These are phyloP conservation scores for Escovopsis sp. DNA, from an alignment of 2,329 filamentous ascomycete genomes.

Conservation along the genomic window DNA sequence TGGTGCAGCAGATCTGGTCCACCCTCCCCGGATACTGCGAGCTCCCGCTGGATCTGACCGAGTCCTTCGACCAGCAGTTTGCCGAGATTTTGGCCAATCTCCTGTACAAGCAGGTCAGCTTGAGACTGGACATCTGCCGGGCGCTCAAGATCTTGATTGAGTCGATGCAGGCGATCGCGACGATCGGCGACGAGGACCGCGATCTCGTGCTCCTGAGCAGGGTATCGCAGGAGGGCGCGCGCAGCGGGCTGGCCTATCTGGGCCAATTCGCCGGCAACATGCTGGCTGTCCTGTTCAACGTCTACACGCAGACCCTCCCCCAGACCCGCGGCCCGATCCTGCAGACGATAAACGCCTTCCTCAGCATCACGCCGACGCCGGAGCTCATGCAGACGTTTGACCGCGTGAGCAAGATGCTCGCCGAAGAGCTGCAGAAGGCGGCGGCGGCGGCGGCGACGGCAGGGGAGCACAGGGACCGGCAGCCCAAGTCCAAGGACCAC, in stretches of 20 bases:
- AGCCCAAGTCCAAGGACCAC: conserved; percentile 44
- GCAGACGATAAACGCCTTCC: conserved; percentile 84
- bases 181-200: conserved; percentile 52
- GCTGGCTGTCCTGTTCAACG: conserved; percentile 94
- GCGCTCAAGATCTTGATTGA: conserved; percentile 78
- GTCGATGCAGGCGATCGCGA: conserved; percentile 70
- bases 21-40: conserved; percentile 90
- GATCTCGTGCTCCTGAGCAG: conserved; percentile 64
- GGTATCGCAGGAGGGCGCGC: conserved; percentile 58
- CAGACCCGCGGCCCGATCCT: conserved; percentile 83
- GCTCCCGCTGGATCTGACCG: conserved; percentile 61
- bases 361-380: conserved; percentile 66
- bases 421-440: conserved; percentile 45
- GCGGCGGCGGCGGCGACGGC: conserved; percentile 23
- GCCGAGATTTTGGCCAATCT: conserved; percentile 85
- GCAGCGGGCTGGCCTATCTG: conserved; percentile 70
- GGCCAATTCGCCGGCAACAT: conserved; percentile 71
- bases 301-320: conserved; percentile 90
- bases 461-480: conserved; percentile 46
- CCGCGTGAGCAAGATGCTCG: conserved; percentile 72
- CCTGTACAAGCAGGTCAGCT: conserved; percentile 78
- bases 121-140: conserved; percentile 76
- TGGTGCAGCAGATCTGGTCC: conserved; percentile 92
- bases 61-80: conserved; percentile 73
- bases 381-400: conserved; percentile 82